phyloP scores from a whole-genome alignment of 371 early-diverging fungal genomes.

The Mortierella sp. region DNA sequence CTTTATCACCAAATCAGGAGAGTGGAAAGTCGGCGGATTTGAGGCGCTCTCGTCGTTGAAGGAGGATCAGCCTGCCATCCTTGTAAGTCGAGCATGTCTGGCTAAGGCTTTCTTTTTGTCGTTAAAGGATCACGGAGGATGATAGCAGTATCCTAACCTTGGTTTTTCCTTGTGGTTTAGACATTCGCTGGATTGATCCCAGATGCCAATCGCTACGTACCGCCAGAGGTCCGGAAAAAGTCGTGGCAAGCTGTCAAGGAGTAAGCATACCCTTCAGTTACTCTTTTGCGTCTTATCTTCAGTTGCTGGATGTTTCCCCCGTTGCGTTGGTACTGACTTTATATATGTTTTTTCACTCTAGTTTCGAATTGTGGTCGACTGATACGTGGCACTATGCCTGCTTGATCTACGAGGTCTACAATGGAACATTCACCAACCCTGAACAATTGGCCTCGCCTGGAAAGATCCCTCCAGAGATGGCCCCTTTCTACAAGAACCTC shows the following conservation, averaged over 20 bases:
- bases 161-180: conserved; percentile 46
- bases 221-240: conserved; percentile 81
- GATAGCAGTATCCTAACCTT: background rate
- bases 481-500: conserved; percentile 65
- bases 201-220: conserved; percentile 75
- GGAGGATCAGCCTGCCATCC: conserved; percentile 77
- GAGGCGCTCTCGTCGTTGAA: conserved; percentile 83
- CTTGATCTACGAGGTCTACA: conserved; percentile 85
- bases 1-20: conserved; percentile 89
- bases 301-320: background rate
- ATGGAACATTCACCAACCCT: conserved; percentile 71
- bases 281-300: background rate
- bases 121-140: background rate
- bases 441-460: conserved; percentile 72
- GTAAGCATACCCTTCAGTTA: conserved; percentile 56
- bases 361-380: conserved; percentile 62
- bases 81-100: conserved; percentile 58
- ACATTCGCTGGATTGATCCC: conserved; percentile 77
- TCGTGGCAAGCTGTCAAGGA: conserved; percentile 76
- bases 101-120: background rate
- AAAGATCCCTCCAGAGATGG: conserved; percentile 74
- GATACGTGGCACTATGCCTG: conserved; percentile 89
- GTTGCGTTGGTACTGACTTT: background rate
- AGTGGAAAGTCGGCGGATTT: conserved; percentile 95
- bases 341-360: background rate